phyloP scores from a whole-genome alignment of 345 rosid genomes.

The Hevea brasiliensis region DNA sequence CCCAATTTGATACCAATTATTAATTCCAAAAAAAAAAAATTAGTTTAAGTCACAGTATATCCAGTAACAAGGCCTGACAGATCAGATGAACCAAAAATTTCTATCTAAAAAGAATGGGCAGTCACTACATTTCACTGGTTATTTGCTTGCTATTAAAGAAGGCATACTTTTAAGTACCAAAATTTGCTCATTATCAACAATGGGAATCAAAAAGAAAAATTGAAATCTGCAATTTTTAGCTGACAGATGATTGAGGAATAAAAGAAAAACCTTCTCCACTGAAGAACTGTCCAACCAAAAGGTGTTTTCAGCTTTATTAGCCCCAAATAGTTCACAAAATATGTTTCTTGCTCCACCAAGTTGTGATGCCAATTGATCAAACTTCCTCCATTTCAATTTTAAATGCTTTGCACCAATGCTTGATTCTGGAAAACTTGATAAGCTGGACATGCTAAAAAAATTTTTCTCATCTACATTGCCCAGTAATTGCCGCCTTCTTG shows the following conservation, averaged over 20 bases:
- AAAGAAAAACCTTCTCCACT: conserved; percentile 66
- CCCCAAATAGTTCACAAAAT: conserved; percentile 63
- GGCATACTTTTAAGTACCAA: neutral
- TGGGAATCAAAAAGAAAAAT: neutral
- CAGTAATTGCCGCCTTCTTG: conserved; percentile 24
- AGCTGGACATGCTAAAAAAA: conserved; percentile 32
- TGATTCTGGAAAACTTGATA: conserved; percentile 34
- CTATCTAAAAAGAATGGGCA: neutral
- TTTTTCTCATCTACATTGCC: conserved; percentile 30
- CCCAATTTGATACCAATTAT: neutral
- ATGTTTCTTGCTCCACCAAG: conserved; percentile 81
- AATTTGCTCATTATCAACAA: neutral
- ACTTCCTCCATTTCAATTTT: conserved; percentile 78
- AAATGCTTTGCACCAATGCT: conserved; percentile 38
- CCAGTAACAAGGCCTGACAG: neutral
- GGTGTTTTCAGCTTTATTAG: conserved; percentile 54
- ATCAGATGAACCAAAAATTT: neutral
- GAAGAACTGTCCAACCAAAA: conserved; percentile 99
- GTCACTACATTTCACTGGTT: neutral
- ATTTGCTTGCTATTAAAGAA: neutral
- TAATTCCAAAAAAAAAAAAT: neutral
- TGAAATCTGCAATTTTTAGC: neutral
- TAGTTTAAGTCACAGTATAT: neutral
- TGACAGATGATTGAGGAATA: conserved; percentile 1
- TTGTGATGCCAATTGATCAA: conserved; percentile 50